These are phyloP conservation scores for Xylaria castorea DNA, from an alignment of 495 filamentous ascomycete genomes.

Conservation along the genomic window DNA sequence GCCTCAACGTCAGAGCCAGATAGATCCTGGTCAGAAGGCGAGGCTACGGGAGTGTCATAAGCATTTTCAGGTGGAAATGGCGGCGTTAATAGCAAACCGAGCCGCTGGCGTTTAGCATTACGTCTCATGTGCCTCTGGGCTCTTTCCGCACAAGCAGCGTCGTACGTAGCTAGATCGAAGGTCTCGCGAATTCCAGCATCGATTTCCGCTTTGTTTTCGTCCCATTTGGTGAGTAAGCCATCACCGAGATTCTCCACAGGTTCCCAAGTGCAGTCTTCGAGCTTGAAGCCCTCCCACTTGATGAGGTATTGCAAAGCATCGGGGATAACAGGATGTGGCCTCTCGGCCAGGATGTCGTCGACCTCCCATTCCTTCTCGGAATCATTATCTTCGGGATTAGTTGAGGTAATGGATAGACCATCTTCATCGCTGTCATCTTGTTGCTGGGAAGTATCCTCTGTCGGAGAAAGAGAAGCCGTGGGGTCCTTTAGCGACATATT, in stretches of 20 bases:
- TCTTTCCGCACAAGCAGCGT: conserved; percentile 40
- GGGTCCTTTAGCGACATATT: conserved; percentile 4
- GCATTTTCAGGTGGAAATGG: conserved; percentile 27
- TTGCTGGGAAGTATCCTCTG: conserved; percentile 1
- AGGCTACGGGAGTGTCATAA: background rate
- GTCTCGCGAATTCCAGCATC: conserved; percentile 43
- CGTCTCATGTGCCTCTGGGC: conserved; percentile 55
- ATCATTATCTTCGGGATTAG: conserved; percentile 52
- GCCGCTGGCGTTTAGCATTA: conserved; percentile 51
- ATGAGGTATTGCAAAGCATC: conserved; percentile 62
- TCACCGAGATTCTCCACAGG: conserved; percentile 60
- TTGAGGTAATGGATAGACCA: conserved; percentile 68
- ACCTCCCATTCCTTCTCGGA: conserved; percentile 55
- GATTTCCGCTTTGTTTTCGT: conserved; percentile 55
- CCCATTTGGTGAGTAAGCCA: conserved; percentile 60
- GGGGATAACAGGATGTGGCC: conserved; percentile 37
- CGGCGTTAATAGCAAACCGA: conserved; percentile 40
- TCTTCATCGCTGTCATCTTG: conserved; percentile 55
- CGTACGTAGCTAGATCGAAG: conserved; percentile 60
- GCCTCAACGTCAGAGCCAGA: conserved; percentile 8
- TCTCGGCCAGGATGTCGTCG: conserved; percentile 61
- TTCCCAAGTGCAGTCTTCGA: conserved; percentile 69
- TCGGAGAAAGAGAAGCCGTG: background rate
- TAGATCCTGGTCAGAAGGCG: conserved; percentile 7
- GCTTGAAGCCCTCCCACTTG: conserved; percentile 69